Conservation (phyloP, 2,329 filamentous ascomycete species). For the Colletotrichum magnum region DNA sequence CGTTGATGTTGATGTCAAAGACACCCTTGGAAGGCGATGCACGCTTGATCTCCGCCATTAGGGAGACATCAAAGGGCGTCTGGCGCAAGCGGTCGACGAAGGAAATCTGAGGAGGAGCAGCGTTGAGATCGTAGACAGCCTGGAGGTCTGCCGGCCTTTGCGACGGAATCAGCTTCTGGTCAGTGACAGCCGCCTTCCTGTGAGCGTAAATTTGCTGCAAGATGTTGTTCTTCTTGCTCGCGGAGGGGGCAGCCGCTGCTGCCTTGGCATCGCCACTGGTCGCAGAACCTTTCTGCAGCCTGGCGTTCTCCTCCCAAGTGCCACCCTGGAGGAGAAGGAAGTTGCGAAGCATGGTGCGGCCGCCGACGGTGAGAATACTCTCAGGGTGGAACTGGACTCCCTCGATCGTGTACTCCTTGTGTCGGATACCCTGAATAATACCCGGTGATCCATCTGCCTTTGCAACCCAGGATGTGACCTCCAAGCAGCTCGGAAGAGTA, state of each 20-base stretch:
- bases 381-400: conserved; percentile 98
- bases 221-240: conserved; percentile 82
- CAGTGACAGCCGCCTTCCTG: conserved; percentile 80
- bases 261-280: conserved; percentile 46
- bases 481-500: conserved; percentile 86
- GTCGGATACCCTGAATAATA: conserved; percentile 96
- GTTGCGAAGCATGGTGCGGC: conserved; percentile 91
- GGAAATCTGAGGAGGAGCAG: conserved; percentile 86
- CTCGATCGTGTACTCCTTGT: conserved; percentile 92
- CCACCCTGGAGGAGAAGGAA: conserved; percentile 91
- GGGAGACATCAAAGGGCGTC: conserved; percentile 87
- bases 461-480: conserved; percentile 91
- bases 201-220: conserved; percentile 91
- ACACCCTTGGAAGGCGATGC: conserved; percentile 97
- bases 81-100: conserved; percentile 85
- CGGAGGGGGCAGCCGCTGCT: conserved; percentile 45
- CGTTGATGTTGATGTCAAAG: conserved; percentile 89
- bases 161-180: conserved; percentile 88
- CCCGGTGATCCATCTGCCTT: conserved; percentile 83
- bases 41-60: conserved; percentile 98
- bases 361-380: conserved; percentile 93
- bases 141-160: conserved; percentile 87
- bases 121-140: conserved; percentile 86
- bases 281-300: conserved; percentile 60
- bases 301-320: conserved; percentile 88